Conservation (phyloP, 1,139 yeast species). For the Zygoascus sp. region DNA sequence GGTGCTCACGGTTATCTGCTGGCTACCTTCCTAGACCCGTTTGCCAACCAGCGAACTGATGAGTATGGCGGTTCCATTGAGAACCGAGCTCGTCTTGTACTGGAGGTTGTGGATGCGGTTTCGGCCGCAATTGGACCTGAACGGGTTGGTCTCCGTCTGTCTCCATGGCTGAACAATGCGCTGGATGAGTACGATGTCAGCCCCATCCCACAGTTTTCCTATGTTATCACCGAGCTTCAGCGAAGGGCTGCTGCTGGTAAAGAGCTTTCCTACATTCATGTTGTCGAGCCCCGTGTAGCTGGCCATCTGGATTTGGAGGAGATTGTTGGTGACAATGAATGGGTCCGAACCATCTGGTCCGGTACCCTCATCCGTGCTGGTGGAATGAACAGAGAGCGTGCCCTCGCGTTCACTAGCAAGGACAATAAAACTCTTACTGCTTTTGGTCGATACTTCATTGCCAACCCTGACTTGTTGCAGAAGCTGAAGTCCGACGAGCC, state of each 20-base stretch:
- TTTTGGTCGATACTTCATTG: conserved; percentile 44
- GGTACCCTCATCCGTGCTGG: conserved; percentile 42
- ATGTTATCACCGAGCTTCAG: conserved; percentile 32
- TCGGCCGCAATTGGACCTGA: conserved; percentile 50
- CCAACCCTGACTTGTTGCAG: conserved; percentile 39
- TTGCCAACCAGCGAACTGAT: conserved; percentile 57
- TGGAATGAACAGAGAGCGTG: conserved; percentile 32
- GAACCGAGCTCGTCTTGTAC: conserved; percentile 53
- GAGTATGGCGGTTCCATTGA: conserved; percentile 65
- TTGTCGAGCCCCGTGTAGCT: conserved; percentile 45
- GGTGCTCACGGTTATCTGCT: conserved; percentile 63
- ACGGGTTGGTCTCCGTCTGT: conserved; percentile 52
- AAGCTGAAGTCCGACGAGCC: conserved; percentile 16
- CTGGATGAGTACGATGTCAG: conserved; percentile 28
- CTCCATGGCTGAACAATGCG: conserved; percentile 47
- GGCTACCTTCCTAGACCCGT: conserved; percentile 43
- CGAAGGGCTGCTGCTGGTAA: conserved; percentile 29
- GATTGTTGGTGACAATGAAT: conserved; percentile 13
- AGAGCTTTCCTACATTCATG: conserved; percentile 46
- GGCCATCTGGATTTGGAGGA: conserved; percentile 9
- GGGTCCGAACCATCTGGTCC: conserved; percentile 34
- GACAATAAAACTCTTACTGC: conserved; percentile 42
- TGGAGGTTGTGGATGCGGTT: conserved; percentile 53
- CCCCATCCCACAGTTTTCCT: conserved; percentile 30
- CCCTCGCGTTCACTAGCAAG: conserved; percentile 28